Percentiles rank a stretch among this genome's conserved stretches.
These are phyloP conservation scores for Viridothelium virens DNA, from an alignment of 495 filamentous ascomycete genomes.

Conservation along the genomic window DNA sequence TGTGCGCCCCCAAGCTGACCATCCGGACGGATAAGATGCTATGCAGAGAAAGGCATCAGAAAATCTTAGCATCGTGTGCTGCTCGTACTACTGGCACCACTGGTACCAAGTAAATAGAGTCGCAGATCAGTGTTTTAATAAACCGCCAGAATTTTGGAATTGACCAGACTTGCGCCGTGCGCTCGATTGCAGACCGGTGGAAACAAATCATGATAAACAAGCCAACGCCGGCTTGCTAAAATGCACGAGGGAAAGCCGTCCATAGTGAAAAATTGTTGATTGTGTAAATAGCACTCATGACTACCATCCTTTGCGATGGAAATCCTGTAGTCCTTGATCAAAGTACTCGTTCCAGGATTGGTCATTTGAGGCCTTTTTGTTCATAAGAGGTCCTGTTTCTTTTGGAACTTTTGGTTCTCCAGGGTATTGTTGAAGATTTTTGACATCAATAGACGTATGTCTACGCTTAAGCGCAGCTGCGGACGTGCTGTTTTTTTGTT, in stretches of 20 bases:
- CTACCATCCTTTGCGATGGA: conserved; percentile 65
- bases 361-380: background rate
- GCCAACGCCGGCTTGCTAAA: conserved; percentile 10
- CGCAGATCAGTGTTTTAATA: background rate
- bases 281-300: conserved; percentile 2
- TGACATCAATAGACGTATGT: conserved; percentile 84
- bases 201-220: background rate
- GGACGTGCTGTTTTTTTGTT: conserved; percentile 82
- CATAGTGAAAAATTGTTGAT: background rate
- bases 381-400: conserved; percentile 8
- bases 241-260: conserved; percentile 3
- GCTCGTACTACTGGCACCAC: too few relatives aligned
- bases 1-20: background rate
- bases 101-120: background rate
- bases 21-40: background rate
- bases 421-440: conserved; percentile 73
- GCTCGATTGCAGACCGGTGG: background rate
- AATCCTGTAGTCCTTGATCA: conserved; percentile 58
- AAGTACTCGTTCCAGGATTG: conserved; percentile 49
- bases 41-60: conserved; percentile 1
- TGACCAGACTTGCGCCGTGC: background rate
- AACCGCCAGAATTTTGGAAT: background rate
- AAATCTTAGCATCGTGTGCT: conserved; percentile 5
- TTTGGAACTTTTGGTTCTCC: conserved; percentile 25
- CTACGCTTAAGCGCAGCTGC: conserved; percentile 83